These are phyloP conservation scores for Beta macrorhiza DNA, from an alignment of 179 eudicot species.

Conservation along the genomic window DNA sequence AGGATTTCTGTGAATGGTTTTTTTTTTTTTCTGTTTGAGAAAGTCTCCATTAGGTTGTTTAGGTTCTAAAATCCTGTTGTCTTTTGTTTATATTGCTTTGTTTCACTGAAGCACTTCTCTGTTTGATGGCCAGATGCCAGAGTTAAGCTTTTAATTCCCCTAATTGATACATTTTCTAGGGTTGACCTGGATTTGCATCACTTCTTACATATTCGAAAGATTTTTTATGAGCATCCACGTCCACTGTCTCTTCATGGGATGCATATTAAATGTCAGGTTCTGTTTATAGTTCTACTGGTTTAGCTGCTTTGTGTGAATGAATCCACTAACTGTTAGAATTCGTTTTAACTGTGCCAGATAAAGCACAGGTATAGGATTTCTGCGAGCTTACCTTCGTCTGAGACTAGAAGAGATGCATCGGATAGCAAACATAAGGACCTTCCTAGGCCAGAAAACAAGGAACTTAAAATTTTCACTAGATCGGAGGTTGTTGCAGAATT, in stretches of 20 bases:
- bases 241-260: background rate
- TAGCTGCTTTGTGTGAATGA: background rate
- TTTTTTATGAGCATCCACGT: background rate
- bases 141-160: background rate
- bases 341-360: conserved; percentile 43
- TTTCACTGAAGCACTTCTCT: background rate
- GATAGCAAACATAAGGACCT: conserved; percentile 40
- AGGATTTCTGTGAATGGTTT: background rate
- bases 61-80: background rate
- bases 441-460: conserved; percentile 38
- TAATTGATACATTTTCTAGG: background rate
- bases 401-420: conserved; percentile 27
- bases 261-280: background rate
- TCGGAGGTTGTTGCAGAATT: conserved; percentile 65
- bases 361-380: conserved; percentile 77
- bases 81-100: background rate
- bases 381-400: conserved; percentile 27
- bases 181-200: background rate
- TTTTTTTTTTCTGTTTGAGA: background rate
- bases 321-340: background rate
- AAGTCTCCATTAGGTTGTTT: background rate
- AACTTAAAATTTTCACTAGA: conserved; percentile 48
- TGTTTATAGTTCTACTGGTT: background rate
- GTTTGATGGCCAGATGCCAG: background rate
- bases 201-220: background rate